Conservation (phyloP, 495 filamentous ascomycete genomes). For the Platismatia glauca region DNA sequence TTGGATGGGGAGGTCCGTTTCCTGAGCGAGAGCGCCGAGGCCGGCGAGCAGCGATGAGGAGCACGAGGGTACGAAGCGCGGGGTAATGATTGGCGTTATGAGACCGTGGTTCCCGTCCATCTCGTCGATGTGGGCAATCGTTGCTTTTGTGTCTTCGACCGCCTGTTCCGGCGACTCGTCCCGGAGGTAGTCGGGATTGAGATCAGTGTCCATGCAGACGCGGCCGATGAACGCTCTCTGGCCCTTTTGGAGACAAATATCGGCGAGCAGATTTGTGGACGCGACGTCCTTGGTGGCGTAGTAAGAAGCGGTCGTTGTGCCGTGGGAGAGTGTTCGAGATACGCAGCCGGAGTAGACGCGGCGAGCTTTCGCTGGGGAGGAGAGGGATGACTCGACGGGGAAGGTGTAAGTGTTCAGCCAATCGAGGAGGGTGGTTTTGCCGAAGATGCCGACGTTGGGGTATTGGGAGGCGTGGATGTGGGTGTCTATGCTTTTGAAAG, state of each 20-base stretch:
- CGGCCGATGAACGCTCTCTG: slow-evolving; percentile 87
- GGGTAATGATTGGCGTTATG: slow-evolving; percentile 74
- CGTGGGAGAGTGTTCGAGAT: slow-evolving; percentile 69
- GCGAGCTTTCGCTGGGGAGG: slow-evolving; percentile 39
- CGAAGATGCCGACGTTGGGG: slow-evolving; percentile 86
- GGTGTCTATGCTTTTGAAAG: slow-evolving; percentile 52
- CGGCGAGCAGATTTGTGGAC: slow-evolving; percentile 79
- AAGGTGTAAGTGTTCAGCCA: slow-evolving; percentile 97
- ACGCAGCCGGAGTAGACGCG: slow-evolving; percentile 67
- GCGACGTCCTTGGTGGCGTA: slow-evolving; percentile 79
- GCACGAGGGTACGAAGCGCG: slow-evolving; percentile 80
- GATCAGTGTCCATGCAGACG: slow-evolving; percentile 73
- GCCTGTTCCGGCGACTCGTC: slow-evolving; percentile 54
- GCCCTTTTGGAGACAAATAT: slow-evolving; percentile 62
- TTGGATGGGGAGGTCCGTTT: slow-evolving; percentile 56
- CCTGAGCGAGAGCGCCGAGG: slow-evolving; percentile 55
- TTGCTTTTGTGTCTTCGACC: slow-evolving; percentile 47
- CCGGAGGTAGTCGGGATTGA: slow-evolving; percentile 64
- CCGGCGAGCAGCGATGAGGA: slow-evolving; percentile 45
- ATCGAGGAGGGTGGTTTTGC: slow-evolving; percentile 75
- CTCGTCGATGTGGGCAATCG: slow-evolving; percentile 55
- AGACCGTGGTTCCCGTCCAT: slow-evolving; percentile 57
- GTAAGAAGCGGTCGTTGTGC: slow-evolving; percentile 86
- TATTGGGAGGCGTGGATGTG: slow-evolving; percentile 94
- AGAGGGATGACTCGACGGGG: slow-evolving; percentile 72